Evolutionary conservation across 352 stramenopile genomes (phyloP).

Genomic region (Globisporangium takayamanum): DNA sequence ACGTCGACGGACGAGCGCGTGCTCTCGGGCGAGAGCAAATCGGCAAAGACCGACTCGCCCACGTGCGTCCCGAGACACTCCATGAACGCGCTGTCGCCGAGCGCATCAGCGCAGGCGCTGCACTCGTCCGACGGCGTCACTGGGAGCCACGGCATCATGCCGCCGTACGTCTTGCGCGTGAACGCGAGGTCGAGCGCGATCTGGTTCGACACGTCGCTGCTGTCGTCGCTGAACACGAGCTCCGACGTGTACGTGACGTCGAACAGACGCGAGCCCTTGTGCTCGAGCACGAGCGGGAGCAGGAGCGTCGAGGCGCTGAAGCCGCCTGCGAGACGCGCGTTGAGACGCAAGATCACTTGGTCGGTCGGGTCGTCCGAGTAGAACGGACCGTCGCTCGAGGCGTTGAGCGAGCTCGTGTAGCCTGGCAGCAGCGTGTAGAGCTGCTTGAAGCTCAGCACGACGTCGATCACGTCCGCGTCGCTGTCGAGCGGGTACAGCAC

Average conservation of each 20-base stretch:
- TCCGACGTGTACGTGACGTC: too few species aligned
- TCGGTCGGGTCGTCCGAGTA: conserved; percentile 31
- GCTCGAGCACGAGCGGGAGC: conserved; percentile 16
- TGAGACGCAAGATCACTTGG: conserved; percentile 37
- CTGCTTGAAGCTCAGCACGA: conserved; percentile 53
- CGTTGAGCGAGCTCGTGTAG: conserved; percentile 17
- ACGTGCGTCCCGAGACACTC: too few species aligned
- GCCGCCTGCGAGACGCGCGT: conserved; percentile 1
- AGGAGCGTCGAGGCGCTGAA: conserved; percentile 17
- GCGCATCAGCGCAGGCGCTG: too few species aligned
- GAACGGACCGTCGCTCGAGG: conserved; percentile 18
- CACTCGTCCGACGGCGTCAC: not conserved
- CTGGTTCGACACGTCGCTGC: conserved; percentile 5
- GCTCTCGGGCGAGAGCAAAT: too few species aligned
- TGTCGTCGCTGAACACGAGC: conserved; percentile 3
- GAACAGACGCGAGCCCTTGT: too few species aligned
- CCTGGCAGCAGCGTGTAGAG: conserved; percentile 43
- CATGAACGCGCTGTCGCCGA: too few species aligned
- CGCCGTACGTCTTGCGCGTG: conserved; percentile 5
- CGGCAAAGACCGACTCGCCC: too few species aligned
- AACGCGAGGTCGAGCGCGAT: conserved; percentile 7
- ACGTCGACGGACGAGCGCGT: too few species aligned
- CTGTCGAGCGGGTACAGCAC: too few species aligned
- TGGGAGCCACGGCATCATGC: conserved; percentile 5
- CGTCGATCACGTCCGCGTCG: conserved; percentile 19